phyloP scores from a whole-genome alignment of 768 basidiomycete genomes.

The Filobasidium wieringae region DNA sequence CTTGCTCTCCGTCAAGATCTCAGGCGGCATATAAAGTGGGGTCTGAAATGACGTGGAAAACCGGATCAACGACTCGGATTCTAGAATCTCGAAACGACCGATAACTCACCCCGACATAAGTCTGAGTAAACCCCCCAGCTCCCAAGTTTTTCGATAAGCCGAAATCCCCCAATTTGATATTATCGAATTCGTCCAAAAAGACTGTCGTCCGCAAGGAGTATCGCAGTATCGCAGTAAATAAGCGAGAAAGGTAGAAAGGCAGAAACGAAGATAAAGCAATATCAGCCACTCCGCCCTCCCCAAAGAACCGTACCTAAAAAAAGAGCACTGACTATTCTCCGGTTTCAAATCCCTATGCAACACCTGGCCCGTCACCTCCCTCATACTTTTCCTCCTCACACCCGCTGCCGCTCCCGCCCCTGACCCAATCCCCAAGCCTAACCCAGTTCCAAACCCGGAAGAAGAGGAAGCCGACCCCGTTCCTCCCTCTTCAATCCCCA shows the following conservation, averaged over 20 bases:
- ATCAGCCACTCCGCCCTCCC: too few relatives aligned
- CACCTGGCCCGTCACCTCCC: constrained; percentile 42
- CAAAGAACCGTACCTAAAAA: neutral
- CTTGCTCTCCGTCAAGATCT: constrained; percentile 90
- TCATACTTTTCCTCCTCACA: constrained; percentile 13
- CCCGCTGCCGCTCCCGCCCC: neutral
- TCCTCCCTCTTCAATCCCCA: neutral
- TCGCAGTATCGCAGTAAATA: neutral
- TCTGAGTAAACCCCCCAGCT: constrained; percentile 79
- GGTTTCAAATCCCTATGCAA: constrained; percentile 93
- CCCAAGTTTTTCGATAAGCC: constrained; percentile 86
- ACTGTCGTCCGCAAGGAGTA: constrained; percentile 44
- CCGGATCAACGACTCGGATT: constrained; percentile 3
- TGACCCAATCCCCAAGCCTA: neutral
- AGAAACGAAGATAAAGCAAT: too few relatives aligned
- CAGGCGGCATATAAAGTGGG: constrained; percentile 98
- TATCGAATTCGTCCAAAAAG: constrained; percentile 65
- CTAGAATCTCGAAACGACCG: neutral
- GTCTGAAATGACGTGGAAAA: too few relatives aligned
- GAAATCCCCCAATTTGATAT: constrained; percentile 94
- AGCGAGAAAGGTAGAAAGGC: too few relatives aligned
- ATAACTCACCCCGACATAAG: constrained; percentile 80
- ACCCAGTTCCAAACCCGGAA: neutral
- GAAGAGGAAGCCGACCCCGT: too few relatives aligned
- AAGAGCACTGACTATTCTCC: constrained; percentile 60